phyloP scores from a whole-genome alignment of 192 early-diverging fungal species.

The Piromyces finnis region DNA sequence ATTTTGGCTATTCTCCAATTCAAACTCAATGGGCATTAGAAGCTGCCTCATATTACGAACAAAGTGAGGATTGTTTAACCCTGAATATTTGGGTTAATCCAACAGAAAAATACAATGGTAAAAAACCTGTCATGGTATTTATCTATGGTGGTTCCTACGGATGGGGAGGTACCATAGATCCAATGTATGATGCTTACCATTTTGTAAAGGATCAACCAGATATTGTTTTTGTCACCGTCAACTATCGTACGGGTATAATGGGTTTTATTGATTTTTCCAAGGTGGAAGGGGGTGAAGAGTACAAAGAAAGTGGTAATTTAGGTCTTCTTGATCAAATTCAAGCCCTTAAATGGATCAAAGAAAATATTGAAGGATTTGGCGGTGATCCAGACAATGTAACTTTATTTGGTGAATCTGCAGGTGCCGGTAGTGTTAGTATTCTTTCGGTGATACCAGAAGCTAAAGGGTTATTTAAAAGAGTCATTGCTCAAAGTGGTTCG shows the following conservation, averaged over 20 bases:
- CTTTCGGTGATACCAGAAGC: not conserved
- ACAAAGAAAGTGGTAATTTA: conserved; percentile 10
- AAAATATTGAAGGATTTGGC: conserved; percentile 34
- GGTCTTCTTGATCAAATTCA: conserved; percentile 30
- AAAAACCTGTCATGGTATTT: not conserved
- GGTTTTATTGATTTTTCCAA: not conserved
- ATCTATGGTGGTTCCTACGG: not conserved
- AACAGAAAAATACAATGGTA: not conserved
- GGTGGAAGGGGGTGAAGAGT: not conserved
- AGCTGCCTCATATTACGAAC: not conserved
- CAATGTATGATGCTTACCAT: not conserved
- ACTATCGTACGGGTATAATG: not conserved
- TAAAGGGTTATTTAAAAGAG: not conserved
- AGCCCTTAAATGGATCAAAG: conserved; percentile 31
- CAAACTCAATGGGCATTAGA: not conserved
- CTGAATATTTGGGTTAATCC: not conserved
- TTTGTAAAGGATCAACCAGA: not conserved
- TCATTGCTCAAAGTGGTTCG: not conserved
- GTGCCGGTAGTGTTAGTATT: conserved; percentile 7
- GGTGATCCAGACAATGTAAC: conserved; percentile 29
- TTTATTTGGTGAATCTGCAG: conserved; percentile 28
- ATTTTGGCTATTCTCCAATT: not conserved
- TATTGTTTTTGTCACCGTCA: not conserved
- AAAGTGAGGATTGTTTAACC: not conserved
- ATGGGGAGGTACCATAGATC: not conserved